Evolutionary conservation across 1,284 basidiomycete genomes (phyloP), one percentile per base, ranked within the genome.

Genomic region (Cutaneotrichosporon curvatum): DNA sequence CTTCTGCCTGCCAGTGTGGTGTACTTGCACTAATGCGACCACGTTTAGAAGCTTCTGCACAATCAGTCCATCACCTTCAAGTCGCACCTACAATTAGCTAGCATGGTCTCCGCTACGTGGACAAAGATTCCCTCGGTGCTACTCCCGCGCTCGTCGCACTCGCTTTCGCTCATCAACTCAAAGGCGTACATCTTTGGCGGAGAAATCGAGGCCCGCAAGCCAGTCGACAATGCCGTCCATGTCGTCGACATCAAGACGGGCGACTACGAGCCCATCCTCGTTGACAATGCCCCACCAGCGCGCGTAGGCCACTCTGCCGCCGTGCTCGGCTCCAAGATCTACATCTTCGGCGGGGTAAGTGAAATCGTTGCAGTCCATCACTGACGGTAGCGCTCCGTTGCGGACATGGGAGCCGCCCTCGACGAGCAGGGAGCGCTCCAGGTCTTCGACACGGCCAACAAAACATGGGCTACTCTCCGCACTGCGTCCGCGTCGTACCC

Each of bases 321-420:
- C 1, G 50, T 40, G 0, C 43, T 62, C 21, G 41, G 49, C 14
- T 40, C 31, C 3, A 40, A 43, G 16, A 58, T 64, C 36, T 62
- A 61, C 50, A 34, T 61, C n/a, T 64, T 64, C 40, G 56, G 62
- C 5, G 62, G 62, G 5, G 60, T 63, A 21, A 44, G 60, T 56
- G 11, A 7, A 28, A 5, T 32, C 12, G 12, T 11, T 40, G 18
- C 25, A 23, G 8, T 15, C 11, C 20, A 8, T n/a, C 23, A n/a
- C 38, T 33, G 22, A 43, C 40, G 15, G 4, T 35, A 61, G 61
- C 56, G 59, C 37, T 57, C 55, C 9, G 61, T 57, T 2, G 43
- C 55, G 5, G 56, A 37, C 15, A 59, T 59, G 59, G 51, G 25
- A 7, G 12, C 46, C 1, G 56, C 61, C 3, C 41, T 63, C 16